Evolutionary conservation across 306 rosid species (phyloP), one percentile per base, ranked within the genome.

Genomic region (Trichosanthes truncata): DNA sequence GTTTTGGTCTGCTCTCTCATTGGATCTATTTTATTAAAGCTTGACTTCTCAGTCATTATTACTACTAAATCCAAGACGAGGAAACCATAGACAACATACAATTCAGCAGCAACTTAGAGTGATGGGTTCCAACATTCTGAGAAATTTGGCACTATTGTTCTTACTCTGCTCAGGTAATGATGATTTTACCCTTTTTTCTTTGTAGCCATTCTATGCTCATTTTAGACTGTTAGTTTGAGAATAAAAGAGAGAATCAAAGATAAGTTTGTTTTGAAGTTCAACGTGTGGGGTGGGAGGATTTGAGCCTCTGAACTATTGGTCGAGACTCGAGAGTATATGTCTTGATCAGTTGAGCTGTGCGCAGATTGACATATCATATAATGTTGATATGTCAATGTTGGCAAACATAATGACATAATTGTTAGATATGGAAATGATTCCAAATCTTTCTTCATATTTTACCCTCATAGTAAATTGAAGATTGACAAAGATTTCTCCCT

Each of bases 141-240:
- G 86, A 82, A 80, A 74, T 79, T 81, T 89, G 23, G 80, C 84
- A 35, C 69, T 92, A 9, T 80, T 88, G 56, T 77, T 90, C 76
- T 67, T 91, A 83, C 80, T 86, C 84, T 82, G 76, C 83, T 85
- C 98, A 89, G 98, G 97, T 95, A 25, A 49, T 75, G 98, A 89
- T 95, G 29, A 33, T 75, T 72, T 48, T 33, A 15, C 40, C 71
- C 2, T 49, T 38, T 84, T 80, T 49, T n/a, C n/a, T 11, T 84
- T 67, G 62, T 15, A 74, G 66, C 51, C 62, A 74, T 26, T 12
- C 18, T 35, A 3, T 15, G 53, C 62, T 45, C 52, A 48, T 35
- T 76, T 40, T 43, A 46, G 48, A 36, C 4, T 55, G 26, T 29
- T 48, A 7, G 59, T 35, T 18, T 9, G 74, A 66, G 8, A 36